Percentiles rank a stretch among this genome's conserved stretches.
These are phyloP conservation scores for Fusarium agapanthi DNA, from an alignment of 2,329 filamentous ascomycete species.

Conservation along the genomic window DNA sequence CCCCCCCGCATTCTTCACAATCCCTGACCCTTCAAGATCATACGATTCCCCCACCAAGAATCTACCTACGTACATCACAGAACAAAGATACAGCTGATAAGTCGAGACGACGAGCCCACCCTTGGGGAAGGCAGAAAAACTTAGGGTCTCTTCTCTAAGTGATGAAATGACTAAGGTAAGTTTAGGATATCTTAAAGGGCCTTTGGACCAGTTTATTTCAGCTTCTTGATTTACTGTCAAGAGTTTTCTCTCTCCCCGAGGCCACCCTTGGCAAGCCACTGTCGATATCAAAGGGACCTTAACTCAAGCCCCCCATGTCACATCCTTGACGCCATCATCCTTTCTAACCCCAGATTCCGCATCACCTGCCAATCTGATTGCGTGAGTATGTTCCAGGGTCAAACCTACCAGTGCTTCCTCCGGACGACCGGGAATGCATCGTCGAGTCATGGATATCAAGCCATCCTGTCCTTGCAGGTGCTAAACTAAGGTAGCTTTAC, in stretches of 20 bases:
- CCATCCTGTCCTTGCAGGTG: not conserved
- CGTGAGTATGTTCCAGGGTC: not conserved
- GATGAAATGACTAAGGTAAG: not conserved
- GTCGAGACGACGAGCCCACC: not conserved
- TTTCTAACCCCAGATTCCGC: not conserved
- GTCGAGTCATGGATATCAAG: not conserved
- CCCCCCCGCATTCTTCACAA: not conserved
- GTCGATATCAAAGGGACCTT: not conserved
- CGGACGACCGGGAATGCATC: constrained; percentile 12
- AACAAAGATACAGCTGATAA: not conserved
- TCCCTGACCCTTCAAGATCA: not conserved
- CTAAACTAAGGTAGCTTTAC: not conserved
- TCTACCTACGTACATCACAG: not conserved
- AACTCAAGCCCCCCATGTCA: not conserved
- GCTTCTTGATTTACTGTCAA: not conserved
- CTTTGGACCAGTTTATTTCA: accelerated
- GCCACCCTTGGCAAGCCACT: not conserved
- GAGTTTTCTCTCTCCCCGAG: not conserved
- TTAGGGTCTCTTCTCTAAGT: not conserved
- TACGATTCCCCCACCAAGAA: constrained; percentile 1
- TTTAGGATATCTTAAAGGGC: not conserved
- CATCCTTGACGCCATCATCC: not conserved
- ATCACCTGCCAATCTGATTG: not conserved
- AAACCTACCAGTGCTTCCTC: not conserved
- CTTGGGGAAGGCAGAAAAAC: accelerated